Evolutionary conservation across 345 rosid genomes (phyloP), one percentile per base, ranked within the genome.

Genomic region (Isatis tinctoria): DNA sequence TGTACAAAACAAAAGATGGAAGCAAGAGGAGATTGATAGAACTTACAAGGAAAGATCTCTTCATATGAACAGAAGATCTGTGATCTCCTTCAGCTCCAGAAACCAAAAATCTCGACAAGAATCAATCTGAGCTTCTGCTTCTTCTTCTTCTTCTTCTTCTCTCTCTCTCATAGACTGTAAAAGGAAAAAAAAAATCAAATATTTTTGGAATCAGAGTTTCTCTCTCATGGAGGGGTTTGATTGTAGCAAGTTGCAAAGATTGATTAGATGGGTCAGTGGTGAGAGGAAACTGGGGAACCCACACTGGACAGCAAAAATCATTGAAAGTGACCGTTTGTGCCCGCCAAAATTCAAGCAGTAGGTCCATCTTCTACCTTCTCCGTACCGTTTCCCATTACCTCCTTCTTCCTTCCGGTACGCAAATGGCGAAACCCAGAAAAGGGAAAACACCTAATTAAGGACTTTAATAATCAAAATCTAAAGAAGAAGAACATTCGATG

Each of bases 1-100:
- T 47, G 26, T 24, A 16, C 14, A 56, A 56, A 13, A 43, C 11
- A 57, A 43, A 35, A 60, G 16, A 60, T 2, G 7, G n/a, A 63
- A 43, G 57, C 40, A 70, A 60, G 57, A 70, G 11, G 28, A 69
- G 30, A 43, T 5, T 8, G 56, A 30, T 60, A 33, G 37, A 57
- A 85, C 94, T 88, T 77, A 90, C 97, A 85, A 78, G 74, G 77
- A 85, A 85, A 82, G 86, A 84, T 86, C 76, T 88, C 98, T 80
- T 91, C 97, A 91, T 94, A 86, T 80, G 93, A 87, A 77, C 76
- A 85, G 27, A 69, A 70, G 88, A 87, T 87, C 90, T 75, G 84
- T 76, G 74, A 79, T 80, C 72, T 76, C 74, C 67, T 78, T 41
- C 65, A 80, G 69, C 78, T 77, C 58, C 44, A 52, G 39, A 37